Evolutionary conservation across 1,284 basidiomycete species (phyloP).

Genomic region (Cryptococcus amylolentus): DNA sequence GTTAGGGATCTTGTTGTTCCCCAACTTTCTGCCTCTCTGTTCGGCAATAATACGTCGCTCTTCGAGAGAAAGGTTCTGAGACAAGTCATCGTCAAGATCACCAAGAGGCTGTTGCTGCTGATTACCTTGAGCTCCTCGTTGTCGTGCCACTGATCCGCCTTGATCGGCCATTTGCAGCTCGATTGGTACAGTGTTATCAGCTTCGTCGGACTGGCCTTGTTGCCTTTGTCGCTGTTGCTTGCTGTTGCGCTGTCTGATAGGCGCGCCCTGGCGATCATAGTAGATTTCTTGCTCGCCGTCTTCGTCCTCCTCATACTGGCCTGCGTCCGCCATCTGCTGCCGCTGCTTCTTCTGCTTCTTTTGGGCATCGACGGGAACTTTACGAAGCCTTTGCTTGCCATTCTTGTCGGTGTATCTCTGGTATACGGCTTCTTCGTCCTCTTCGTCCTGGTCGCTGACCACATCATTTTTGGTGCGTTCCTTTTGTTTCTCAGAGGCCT

Average conservation of each 20-base stretch:
- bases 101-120: neutral
- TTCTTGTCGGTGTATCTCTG: conserved; percentile 7
- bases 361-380: neutral
- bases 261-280: neutral
- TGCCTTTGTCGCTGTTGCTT: neutral
- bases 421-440: conserved; percentile 3
- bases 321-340: neutral
- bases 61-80: neutral
- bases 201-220: neutral
- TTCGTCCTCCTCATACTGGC: neutral
- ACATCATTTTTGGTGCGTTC: neutral
- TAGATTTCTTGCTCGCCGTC: conserved; percentile 10
- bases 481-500: neutral
- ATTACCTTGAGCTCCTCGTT: neutral
- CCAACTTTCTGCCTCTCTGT: neutral
- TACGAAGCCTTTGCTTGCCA: conserved; percentile 3
- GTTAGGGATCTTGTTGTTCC: neutral
- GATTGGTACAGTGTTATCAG: too few relatives aligned
- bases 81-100: neutral
- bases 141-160: too few relatives aligned
- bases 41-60: neutral
- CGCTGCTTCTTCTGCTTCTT: neutral
- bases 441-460: conserved; percentile 2
- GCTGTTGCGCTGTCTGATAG: neutral
- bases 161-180: too few relatives aligned